Percentiles rank a stretch among this genome's conserved stretches.
Evolutionary conservation across 2,329 filamentous ascomycete genomes (phyloP).

Genomic region (Lachnellula suecica): DNA sequence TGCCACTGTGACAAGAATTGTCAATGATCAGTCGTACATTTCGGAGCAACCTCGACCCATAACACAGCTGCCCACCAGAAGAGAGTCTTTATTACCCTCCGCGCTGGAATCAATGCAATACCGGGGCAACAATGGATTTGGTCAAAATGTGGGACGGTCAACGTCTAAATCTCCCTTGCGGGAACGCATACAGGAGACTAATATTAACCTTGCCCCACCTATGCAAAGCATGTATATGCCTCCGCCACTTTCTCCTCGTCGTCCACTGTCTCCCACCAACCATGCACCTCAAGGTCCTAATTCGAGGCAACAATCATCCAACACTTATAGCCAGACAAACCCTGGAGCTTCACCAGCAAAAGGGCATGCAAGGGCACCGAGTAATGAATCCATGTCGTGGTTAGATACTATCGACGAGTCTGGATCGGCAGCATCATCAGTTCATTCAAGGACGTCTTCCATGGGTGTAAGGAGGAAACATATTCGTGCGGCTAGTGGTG

Average conservation of each 20-base stretch:
- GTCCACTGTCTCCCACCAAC: constrained; percentile 48
- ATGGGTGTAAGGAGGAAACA: constrained; percentile 67
- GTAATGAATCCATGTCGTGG: constrained; percentile 85
- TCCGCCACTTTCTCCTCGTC: constrained; percentile 67
- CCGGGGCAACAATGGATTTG: constrained; percentile 30
- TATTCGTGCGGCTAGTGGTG: constrained; percentile 65
- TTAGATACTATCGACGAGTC: constrained; percentile 93
- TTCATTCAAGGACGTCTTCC: constrained; percentile 77
- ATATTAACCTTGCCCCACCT: constrained; percentile 46
- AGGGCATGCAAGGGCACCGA: constrained; percentile 57
- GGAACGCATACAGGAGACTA: constrained; percentile 35
- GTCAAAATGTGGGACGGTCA: constrained; percentile 45
- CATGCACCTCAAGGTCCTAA: constrained; percentile 31
- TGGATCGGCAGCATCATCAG: constrained; percentile 74
- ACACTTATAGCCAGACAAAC: constrained; percentile 32
- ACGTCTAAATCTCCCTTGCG: constrained; percentile 52
- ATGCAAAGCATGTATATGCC: constrained; percentile 64
- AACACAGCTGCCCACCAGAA: constrained; percentile 31
- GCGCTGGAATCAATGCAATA: constrained; percentile 28
- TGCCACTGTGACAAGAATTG: constrained; percentile 51
- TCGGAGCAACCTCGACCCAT: constrained; percentile 22
- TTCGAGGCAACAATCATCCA: constrained; percentile 29
- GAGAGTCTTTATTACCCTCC: constrained; percentile 35
- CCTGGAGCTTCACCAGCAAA: constrained; percentile 35
- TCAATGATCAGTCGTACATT: constrained; percentile 37